These are phyloP conservation scores for Leishmania gerbilli DNA, from an alignment of 208 protist species.

Conservation along the genomic window DNA sequence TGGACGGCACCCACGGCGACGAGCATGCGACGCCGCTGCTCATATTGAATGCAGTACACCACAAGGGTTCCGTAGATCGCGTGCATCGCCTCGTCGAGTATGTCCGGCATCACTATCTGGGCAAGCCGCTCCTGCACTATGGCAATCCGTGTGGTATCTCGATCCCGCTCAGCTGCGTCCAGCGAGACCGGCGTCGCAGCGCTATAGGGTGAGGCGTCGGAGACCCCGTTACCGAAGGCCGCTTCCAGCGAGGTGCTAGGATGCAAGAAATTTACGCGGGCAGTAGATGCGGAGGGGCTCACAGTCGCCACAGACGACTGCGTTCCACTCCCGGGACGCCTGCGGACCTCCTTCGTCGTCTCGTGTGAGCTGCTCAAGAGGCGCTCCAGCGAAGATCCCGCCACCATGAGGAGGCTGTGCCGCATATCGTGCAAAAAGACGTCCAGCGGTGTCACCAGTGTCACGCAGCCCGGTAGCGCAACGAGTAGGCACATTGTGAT, in stretches of 20 bases:
- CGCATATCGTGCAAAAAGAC: slow-evolving; percentile 15
- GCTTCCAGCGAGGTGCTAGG: background rate
- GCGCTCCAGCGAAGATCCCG: background rate
- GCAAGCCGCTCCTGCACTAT: slow-evolving; percentile 15
- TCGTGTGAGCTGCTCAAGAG: background rate
- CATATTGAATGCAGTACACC: slow-evolving; percentile 33
- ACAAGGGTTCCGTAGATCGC: slow-evolving; percentile 20
- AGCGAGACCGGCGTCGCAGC: background rate
- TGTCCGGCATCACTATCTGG: slow-evolving; percentile 12
- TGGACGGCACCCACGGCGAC: slow-evolving; percentile 37
- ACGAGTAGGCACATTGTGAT: slow-evolving; percentile 12
- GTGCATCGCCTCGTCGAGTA: slow-evolving; percentile 20
- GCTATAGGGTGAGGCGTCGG: background rate
- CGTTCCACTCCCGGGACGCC: too few species aligned
- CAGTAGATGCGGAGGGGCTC: background rate
- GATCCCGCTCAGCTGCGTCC: background rate
- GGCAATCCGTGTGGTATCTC: slow-evolving; percentile 2
- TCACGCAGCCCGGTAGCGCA: slow-evolving; percentile 31
- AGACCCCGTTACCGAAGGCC: background rate
- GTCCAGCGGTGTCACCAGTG: slow-evolving; percentile 12
- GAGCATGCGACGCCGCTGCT: slow-evolving; percentile 20
- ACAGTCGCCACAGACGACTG: background rate
- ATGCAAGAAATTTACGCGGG: background rate
- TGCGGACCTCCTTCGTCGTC: background rate
- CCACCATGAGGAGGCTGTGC: background rate